Evolutionary conservation across 306 rosid genomes (phyloP).

Genomic region (Cucurbita pepo): DNA sequence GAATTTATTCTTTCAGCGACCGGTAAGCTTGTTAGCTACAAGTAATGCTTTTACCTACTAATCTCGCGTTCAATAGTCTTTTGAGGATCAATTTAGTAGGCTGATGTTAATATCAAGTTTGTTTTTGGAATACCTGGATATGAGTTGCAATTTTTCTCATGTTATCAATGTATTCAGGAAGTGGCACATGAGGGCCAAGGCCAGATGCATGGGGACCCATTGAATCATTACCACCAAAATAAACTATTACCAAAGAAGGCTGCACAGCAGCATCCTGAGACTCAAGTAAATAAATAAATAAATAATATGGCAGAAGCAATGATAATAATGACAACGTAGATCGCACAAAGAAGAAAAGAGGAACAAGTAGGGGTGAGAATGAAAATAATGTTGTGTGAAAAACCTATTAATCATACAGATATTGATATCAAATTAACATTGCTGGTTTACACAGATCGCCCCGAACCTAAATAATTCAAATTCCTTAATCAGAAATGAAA

Average conservation of each 20-base stretch:
- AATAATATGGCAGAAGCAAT: neutral
- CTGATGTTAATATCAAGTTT: neutral
- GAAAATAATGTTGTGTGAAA: neutral
- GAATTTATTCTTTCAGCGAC: neutral
- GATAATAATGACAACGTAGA: neutral
- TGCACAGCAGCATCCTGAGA: slow-evolving; percentile 61
- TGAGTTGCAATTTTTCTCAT: slow-evolving; percentile 62
- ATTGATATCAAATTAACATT: neutral
- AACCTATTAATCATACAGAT: neutral
- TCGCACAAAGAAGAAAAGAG: neutral
- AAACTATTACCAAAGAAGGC: slow-evolving; percentile 77
- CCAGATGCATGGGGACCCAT: slow-evolving; percentile 87
- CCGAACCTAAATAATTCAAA: neutral
- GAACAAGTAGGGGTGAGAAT: neutral
- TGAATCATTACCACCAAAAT: slow-evolving; percentile 91
- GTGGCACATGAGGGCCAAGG: slow-evolving; percentile 90
- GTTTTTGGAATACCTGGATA: slow-evolving; percentile 42
- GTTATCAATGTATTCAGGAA: slow-evolving; percentile 57
- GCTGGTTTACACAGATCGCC: neutral
- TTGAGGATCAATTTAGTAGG: neutral
- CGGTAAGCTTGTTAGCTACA: neutral
- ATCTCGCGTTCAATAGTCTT: neutral
- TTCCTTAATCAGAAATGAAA: neutral
- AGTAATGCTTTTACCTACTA: neutral
- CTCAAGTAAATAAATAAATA: neutral